Evolutionary conservation across 140 eudicot species (phyloP), one percentile per base, ranked within the genome.

Genomic region (Cichorium intybus): DNA sequence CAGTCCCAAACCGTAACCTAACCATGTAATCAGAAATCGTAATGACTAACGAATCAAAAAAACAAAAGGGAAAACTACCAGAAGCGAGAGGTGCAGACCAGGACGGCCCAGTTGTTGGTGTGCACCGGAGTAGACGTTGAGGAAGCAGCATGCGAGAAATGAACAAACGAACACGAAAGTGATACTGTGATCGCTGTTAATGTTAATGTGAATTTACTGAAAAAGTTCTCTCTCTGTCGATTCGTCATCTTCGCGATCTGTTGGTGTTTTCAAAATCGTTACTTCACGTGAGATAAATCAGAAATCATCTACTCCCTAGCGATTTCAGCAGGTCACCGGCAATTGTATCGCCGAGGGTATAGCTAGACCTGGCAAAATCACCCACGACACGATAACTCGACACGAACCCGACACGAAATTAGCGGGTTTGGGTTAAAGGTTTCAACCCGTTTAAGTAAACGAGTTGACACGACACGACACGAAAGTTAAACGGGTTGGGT

Each of bases 31-130:
- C 28, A 7, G 1, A 41, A 41, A 27, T 41, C 29, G 33, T 26
- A 10, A 52, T 27, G 64, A 41, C 20, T 3, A 20, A 18, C 45
- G 6, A 17, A 5, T 15, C 5, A 45, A 5, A 15, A 64, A n/a
- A 28, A 64, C 18, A 12, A 21, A 23, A 24, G 37, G 11, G 2
- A 28, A 15, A 56, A 1, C 0, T 75, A 93, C 99, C 99, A 93
- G 78, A 83, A 93, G 64, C 99, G 93, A 55, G 97, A 93, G 60
- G 99, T 93, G 84, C 97, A 93, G 6, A 93, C 99, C 55, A 93
- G 66, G 1, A 93, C 87, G 11, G 97, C 99, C 99, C 99, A 93
- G 56, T 93, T 93, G 81, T 93, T 93, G 31, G 99, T 88, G 79
- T 88, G 99, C 74, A 64, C 86, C 18, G 88, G 81, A 20, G 96